A percentile compares a stretch with the other conserved stretches of the same genome.
Evolutionary conservation across 257 asterid species (phyloP).

Genomic region (Lithospermum erythrorhizon): DNA sequence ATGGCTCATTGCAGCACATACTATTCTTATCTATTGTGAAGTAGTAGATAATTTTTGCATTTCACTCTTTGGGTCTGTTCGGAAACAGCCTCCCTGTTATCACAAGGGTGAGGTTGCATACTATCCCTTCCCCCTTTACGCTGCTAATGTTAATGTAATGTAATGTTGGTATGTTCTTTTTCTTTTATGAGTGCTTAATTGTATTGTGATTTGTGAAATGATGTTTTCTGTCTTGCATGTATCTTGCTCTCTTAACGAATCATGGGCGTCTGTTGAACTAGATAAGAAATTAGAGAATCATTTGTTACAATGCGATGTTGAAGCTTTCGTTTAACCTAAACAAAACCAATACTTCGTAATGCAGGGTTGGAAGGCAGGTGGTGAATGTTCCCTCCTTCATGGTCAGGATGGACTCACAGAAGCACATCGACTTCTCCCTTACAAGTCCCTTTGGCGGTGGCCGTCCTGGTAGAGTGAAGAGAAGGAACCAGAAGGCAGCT

Average conservation of each 20-base stretch:
- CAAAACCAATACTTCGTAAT: neutral
- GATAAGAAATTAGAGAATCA: neutral
- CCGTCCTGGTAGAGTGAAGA: slow-evolving; percentile 52
- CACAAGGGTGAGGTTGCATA: too few relatives aligned
- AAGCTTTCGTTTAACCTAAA: neutral
- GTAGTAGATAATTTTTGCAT: too few relatives aligned
- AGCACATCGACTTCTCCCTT: slow-evolving; percentile 44
- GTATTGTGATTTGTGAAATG: too few relatives aligned
- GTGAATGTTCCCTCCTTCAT: slow-evolving; percentile 44
- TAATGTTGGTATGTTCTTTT: neutral
- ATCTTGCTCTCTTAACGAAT: neutral
- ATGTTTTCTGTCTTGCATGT: too few relatives aligned
- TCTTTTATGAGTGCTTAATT: too few relatives aligned
- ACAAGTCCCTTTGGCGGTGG: slow-evolving; percentile 57
- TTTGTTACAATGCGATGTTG: neutral
- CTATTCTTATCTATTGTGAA: too few relatives aligned
- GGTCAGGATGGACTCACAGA: slow-evolving; percentile 46
- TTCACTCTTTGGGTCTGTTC: too few relatives aligned
- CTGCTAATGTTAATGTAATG: too few relatives aligned
- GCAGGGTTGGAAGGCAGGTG: slow-evolving; percentile 49
- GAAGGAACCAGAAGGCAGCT: slow-evolving; percentile 43
- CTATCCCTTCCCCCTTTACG: too few relatives aligned
- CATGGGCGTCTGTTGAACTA: neutral
- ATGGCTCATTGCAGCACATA: too few relatives aligned
- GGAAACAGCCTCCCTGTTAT: too few relatives aligned